Conservation (phyloP, 768 basidiomycete species). For the Paxillus ammoniavirescens region DNA sequence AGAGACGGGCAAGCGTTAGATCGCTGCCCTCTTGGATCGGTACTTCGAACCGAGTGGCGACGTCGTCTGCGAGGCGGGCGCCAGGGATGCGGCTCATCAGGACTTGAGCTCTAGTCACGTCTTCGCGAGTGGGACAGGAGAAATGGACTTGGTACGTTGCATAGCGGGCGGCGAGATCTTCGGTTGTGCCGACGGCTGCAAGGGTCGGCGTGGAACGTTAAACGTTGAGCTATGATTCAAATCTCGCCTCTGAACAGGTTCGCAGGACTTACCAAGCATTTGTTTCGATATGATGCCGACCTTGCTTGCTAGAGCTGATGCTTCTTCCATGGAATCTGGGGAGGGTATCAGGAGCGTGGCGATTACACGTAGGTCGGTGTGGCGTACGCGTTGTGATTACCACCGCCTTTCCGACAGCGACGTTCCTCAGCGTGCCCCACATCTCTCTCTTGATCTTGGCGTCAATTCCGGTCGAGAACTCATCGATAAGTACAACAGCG, state of each 20-base stretch:
- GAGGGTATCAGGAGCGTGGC: slow-evolving; percentile 4
- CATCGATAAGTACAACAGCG: slow-evolving; percentile 75
- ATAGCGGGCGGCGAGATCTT: slow-evolving; percentile 62
- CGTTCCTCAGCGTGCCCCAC: slow-evolving; percentile 70
- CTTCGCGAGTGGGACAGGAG: slow-evolving; percentile 61
- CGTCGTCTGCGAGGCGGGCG: slow-evolving; percentile 66
- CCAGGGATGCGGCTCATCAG: slow-evolving; percentile 65
- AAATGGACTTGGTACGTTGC: slow-evolving; percentile 79
- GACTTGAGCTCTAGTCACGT: slow-evolving; percentile 52
- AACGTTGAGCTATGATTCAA: not conserved
- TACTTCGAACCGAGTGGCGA: slow-evolving; percentile 74
- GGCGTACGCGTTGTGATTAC: slow-evolving; percentile 68
- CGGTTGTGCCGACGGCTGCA: slow-evolving; percentile 65
- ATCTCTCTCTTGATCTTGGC: slow-evolving; percentile 83
- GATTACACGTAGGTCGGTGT: too few species aligned
- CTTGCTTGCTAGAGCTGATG: slow-evolving; percentile 70
- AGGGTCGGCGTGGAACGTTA: not conserved
- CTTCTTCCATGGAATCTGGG: slow-evolving; percentile 82
- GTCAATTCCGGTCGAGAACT: slow-evolving; percentile 82
- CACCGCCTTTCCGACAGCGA: slow-evolving; percentile 66
- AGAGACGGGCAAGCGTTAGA: slow-evolving; percentile 57
- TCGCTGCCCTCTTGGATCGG: slow-evolving; percentile 38
- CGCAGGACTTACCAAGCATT: slow-evolving; percentile 54
- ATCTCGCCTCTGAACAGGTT: not conserved
- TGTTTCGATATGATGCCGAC: slow-evolving; percentile 75